These are phyloP conservation scores for Annulohypoxylon bovei DNA, from an alignment of 495 filamentous ascomycete genomes.

Conservation along the genomic window DNA sequence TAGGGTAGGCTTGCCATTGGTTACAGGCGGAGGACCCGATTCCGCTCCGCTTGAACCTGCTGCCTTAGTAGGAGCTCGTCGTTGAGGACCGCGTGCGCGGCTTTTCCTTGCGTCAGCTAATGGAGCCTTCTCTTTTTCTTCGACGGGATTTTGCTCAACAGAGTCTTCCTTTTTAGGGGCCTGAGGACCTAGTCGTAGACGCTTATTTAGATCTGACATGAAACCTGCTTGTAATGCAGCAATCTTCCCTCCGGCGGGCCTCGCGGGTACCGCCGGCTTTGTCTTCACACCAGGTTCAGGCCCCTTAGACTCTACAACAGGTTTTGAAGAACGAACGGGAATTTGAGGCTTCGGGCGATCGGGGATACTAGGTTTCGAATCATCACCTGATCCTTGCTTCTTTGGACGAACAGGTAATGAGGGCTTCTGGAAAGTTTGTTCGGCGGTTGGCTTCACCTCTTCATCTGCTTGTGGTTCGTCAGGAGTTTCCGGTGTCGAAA, in stretches of 20 bases:
- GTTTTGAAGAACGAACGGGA: conserved; percentile 74
- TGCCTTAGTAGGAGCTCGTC: conserved; percentile 70
- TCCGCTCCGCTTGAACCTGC: conserved; percentile 46
- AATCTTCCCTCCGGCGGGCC: conserved; percentile 85
- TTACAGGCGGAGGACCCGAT: conserved; percentile 39
- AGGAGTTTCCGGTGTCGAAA: conserved; percentile 69
- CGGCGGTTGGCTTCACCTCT: conserved; percentile 41
- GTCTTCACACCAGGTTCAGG: conserved; percentile 61
- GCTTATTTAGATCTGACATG: conserved; percentile 87
- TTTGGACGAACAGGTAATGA: conserved; percentile 56
- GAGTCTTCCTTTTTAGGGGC: conserved; percentile 74
- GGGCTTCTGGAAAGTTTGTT: conserved; percentile 56
- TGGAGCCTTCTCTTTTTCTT: conserved; percentile 76
- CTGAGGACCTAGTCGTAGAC: conserved; percentile 82
- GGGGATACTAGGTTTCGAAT: conserved; percentile 53
- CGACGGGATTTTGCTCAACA: conserved; percentile 62
- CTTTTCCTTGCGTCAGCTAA: conserved; percentile 88
- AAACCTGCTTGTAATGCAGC: conserved; percentile 90
- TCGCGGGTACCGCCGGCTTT: conserved; percentile 83
- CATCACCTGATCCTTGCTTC: conserved; percentile 58
- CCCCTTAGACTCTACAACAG: conserved; percentile 52
- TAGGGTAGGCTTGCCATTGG: conserved; percentile 38
- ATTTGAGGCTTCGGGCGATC: conserved; percentile 84
- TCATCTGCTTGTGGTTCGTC: conserved; percentile 52
- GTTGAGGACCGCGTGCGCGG: conserved; percentile 85